A percentile compares a stretch with the other conserved stretches of the same genome.
Conservation (phyloP, 2,329 filamentous ascomycete species). For the Pezicula neosporulosa region DNA sequence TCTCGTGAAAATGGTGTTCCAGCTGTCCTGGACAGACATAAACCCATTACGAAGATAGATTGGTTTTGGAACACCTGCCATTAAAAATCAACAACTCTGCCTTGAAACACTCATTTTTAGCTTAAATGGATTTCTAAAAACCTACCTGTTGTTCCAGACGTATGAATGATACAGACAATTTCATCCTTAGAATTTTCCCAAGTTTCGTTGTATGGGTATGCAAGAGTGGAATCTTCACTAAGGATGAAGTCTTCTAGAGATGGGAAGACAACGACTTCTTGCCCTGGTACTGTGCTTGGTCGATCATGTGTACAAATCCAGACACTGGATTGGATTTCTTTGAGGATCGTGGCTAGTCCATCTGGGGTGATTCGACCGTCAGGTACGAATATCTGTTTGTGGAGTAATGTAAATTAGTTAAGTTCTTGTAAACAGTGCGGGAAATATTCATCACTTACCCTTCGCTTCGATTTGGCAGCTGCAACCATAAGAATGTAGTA, state of each 20-base stretch:
- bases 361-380: not conserved
- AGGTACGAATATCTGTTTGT: not conserved
- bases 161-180: not conserved
- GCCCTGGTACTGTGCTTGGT: not conserved
- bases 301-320: not conserved
- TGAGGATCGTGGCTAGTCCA: not conserved
- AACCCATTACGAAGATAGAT: not conserved
- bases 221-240: not conserved
- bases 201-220: not conserved
- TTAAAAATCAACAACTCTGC: no score
- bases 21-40: not conserved
- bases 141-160: conserved; percentile 1
- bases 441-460: not conserved
- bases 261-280: not conserved
- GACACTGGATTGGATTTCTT: not conserved
- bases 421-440: not conserved
- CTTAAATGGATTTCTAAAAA: no score
- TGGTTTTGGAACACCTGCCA: not conserved
- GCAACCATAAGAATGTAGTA: not conserved
- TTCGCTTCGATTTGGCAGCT: not conserved
- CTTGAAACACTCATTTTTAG: no score
- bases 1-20: not conserved
- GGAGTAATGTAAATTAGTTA: not conserved
- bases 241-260: conserved; percentile 1
- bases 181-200: not conserved